These are phyloP conservation scores for Chalciporus chontae DNA, from an alignment of 768 basidiomycete species.

Conservation along the genomic window DNA sequence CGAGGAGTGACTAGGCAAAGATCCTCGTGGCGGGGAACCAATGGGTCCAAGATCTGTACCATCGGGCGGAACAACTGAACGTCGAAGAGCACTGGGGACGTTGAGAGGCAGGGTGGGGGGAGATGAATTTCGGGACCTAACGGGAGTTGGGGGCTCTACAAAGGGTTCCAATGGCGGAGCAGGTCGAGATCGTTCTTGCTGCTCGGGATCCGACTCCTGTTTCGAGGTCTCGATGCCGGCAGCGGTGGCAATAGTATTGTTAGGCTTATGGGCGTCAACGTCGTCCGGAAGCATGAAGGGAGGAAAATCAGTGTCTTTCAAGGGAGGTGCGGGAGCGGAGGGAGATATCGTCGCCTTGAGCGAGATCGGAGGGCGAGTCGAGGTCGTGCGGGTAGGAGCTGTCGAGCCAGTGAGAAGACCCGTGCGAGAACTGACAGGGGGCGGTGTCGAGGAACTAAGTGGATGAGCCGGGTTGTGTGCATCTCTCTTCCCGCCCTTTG, in stretches of 20 bases:
- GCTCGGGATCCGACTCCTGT: constrained; percentile 14
- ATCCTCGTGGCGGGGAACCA: constrained; percentile 67
- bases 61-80: constrained; percentile 33
- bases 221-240: constrained; percentile 2
- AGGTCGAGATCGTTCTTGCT: constrained; percentile 1
- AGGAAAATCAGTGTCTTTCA: constrained; percentile 73
- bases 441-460: constrained; percentile 7
- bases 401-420: constrained; percentile 52
- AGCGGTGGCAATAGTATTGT: neutral
- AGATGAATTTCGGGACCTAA: constrained; percentile 30
- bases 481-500: constrained; percentile 39
- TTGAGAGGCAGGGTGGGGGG: constrained; percentile 55
- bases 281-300: constrained; percentile 68
- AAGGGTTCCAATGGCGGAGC: constrained; percentile 1
- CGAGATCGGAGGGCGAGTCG: constrained; percentile 57
- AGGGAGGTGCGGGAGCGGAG: constrained; percentile 74
- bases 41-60: constrained; percentile 75
- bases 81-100: constrained; percentile 46
- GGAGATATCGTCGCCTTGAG: constrained; percentile 72
- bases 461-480: constrained; percentile 22
- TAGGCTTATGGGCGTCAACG: constrained; percentile 25
- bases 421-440: constrained; percentile 13
- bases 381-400: constrained; percentile 56
- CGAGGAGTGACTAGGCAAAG: constrained; percentile 52
- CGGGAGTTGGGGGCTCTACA: constrained; percentile 9